Conservation (phyloP, 345 rosid genomes). For the Salix brachista region DNA sequence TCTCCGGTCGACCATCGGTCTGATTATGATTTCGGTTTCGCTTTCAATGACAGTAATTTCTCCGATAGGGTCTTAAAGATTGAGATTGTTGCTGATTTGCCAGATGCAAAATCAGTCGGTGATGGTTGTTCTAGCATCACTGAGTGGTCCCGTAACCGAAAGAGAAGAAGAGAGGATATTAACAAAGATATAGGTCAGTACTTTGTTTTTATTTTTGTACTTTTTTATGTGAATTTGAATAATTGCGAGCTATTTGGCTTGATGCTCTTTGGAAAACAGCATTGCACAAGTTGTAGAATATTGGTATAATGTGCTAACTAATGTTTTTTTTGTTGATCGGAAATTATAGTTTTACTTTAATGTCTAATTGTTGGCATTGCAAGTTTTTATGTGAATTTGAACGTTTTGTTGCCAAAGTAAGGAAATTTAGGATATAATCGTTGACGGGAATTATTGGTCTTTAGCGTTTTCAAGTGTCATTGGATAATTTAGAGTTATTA, state of each 20-base stretch:
- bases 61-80: conserved; percentile 73
- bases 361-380: neutral
- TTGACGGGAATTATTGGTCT: neutral
- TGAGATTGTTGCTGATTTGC: conserved; percentile 51
- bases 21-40: conserved; percentile 64
- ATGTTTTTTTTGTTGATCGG: neutral
- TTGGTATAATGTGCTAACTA: neutral
- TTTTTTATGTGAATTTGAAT: neutral
- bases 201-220: neutral
- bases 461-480: neutral
- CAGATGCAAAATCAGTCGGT: conserved; percentile 39
- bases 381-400: neutral
- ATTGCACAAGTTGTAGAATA: too few species aligned
- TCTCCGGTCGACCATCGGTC: conserved; percentile 25
- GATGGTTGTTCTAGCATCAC: conserved; percentile 49
- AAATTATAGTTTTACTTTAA: neutral
- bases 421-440: neutral
- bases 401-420: neutral
- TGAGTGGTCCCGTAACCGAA: conserved; percentile 67
- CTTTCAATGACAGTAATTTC: conserved; percentile 72
- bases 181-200: conserved; percentile 41
- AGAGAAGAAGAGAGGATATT: conserved; percentile 61
- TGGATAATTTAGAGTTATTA: neutral
- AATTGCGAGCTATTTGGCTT: neutral
- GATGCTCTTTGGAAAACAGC: neutral